phyloP scores from a whole-genome alignment of 1,139 yeast species.

The Lizanozyma gosingica region DNA sequence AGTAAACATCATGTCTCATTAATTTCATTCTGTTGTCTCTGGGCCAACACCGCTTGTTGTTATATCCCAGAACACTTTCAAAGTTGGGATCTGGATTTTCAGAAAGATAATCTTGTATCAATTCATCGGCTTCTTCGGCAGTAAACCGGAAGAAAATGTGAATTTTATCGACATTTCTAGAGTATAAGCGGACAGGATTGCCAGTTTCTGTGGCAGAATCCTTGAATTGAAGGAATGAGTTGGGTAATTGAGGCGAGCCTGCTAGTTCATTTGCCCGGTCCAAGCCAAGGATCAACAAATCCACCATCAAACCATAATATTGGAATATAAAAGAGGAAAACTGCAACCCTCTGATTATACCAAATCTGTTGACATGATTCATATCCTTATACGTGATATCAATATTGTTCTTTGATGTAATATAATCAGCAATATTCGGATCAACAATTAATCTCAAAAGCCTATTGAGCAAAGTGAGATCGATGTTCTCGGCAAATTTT shows the following conservation, averaged over 20 bases:
- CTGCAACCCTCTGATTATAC: conserved; percentile 80
- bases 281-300: conserved; percentile 71
- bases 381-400: conserved; percentile 83
- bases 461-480: conserved; percentile 77
- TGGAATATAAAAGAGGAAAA: conserved; percentile 87
- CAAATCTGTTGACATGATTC: conserved; percentile 87
- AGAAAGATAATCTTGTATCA: conserved; percentile 65
- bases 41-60: conserved; percentile 93
- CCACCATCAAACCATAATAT: conserved; percentile 80
- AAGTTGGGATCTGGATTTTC: conserved; percentile 92
- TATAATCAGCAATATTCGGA: conserved; percentile 88
- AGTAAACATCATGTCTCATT: conserved; percentile 83
- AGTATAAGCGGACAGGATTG: conserved; percentile 70
- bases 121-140: conserved; percentile 63
- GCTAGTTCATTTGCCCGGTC: conserved; percentile 87
- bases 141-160: conserved; percentile 73
- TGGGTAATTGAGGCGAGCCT: conserved; percentile 66
- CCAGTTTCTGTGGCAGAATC: conserved; percentile 48
- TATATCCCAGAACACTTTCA: conserved; percentile 80
- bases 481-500: conserved; percentile 76
- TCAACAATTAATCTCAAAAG: conserved; percentile 75
- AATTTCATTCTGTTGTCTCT: conserved; percentile 84
- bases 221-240: conserved; percentile 67
- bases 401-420: conserved; percentile 85
- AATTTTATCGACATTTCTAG: conserved; percentile 76